Base-by-base conservation (phyloP, 805 yeast genomes). In the Komagataella pseudopastoris region DNA sequence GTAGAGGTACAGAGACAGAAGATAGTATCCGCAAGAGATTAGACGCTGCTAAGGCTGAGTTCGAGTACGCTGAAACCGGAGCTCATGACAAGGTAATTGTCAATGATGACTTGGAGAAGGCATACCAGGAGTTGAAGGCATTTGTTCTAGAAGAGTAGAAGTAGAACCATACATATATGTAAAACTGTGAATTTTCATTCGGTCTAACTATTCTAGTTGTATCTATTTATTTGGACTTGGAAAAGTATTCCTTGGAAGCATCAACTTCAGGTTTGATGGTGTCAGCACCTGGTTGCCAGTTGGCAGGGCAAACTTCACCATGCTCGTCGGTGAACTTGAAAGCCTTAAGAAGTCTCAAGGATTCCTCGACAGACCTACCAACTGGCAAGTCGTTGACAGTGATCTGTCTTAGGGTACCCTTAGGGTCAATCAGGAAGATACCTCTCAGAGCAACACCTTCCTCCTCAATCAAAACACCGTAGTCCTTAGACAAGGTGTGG, bases 281-380 rank as follows among this genome's bases (percentile, higher is more conserved):
- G 68, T 87, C 96, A 56, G 87, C 70, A 76, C 99, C 99, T 71
- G 87, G 84, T 53, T 83, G 80, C 99, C 99, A 91, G 95, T 91
- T 93, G 70, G 98, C 97, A 65, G 99, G 99, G 78, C 97, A 90
- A 60, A 91, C 99, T 77, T 95, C 96, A 76, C 99, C 99, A 83
- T 93, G 78, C 78, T 88, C 86, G 73, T 90, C 98, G 64, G 96
- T 87, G 90, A 95, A 93, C 78, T 91, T 96, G 96, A 93, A 93
- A 62, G 97, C 99, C 71, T 93, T 98, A 58, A 93, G 80, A 68
- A 93, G 81, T 84, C 99, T 90, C 68, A 88, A 78, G 60, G 97
- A 85, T 81, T 93, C 99, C 60, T 90, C 97, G 61, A 93, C 99
- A 66, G 87, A 85, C 81, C 99, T 89, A 71, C 99, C 99, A 61